Evolutionary conservation across 768 basidiomycete genomes (phyloP), one percentile per base, ranked within the genome.

Genomic region (Russula ochroleuca): DNA sequence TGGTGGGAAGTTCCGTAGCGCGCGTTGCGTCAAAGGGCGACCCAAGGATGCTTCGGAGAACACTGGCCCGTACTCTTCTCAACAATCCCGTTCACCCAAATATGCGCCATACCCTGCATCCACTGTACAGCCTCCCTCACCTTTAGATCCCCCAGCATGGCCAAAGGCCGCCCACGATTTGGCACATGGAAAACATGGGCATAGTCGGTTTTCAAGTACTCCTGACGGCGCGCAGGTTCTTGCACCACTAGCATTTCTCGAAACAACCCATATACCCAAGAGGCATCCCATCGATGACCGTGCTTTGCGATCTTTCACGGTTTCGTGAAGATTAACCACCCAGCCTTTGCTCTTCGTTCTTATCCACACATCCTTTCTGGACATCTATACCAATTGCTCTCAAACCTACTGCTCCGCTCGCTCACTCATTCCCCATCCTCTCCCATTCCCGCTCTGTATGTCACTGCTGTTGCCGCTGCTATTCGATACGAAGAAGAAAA

Each of bases 271-370:
- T 19, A 85, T 84, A 17, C 81, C 80, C 19, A 80, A 81, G 57
- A 81, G 88, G 52, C 88, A 90, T 71, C 85, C 86, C 3, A 72
- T 86, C 58, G 88, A 90, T 70, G 86, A 89, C 72, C 80, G 83
- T 70, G 84, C 85, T 7, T 76, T 90, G 55, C 86, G 86, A 79
- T 81, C 82, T 1, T 82, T 86, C 66, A 73, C 69, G 45, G 73
- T 79, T 62, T 50, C 57, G 21, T 68, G 57, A 72, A 57, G 50
- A 59, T 43, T n/a, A 6, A 5, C 28, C 23, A 31, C 28, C 48
- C 60, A 41, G 11, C n/a, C 8, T 23, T 43, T 45, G 37, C 28
- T 40, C 40, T 40, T 40, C 25, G n/a, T 47, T 47, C 62, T 52
- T 48, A 45, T 63, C 50, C 56, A 53, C 49, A 66, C 61, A 68